Evolutionary conservation across 805 yeast species (phyloP), one percentile per base, ranked within the genome.

Genomic region (Cyberlindnera mrakii): DNA sequence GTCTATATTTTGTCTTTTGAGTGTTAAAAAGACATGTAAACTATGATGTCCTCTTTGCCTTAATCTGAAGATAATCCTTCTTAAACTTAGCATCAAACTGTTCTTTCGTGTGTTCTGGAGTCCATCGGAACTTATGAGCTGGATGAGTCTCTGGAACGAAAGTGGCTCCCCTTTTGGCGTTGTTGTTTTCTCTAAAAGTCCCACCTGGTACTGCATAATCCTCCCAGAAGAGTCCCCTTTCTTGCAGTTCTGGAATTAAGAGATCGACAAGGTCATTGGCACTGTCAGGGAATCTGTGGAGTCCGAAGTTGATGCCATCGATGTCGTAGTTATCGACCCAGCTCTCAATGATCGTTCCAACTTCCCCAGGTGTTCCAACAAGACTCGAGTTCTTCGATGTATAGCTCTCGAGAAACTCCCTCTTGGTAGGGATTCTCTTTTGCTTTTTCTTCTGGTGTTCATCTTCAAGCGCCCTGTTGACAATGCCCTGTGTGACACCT

Each of bases 251-350:
- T 9, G 74, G 73, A 34, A 67, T 50, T 13, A 37, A 18, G 6
- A 30, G 27, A 30, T 37, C 34, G 6, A 35, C 67, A 33, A 68
- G 46, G 17, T 64, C 66, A 46, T 65, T 67, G 45, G 65, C 68
- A 3, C 69, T 54, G 18, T 65, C 70, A 14, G 74, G 74, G 23
- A 55, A 50, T n/a, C 65, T 54, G 10, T 67, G 57, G 45, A 66
- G 60, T 4, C 67, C 59, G 33, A 70, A 54, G 45, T 70, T 70
- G 52, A 70, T 68, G 1, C 74, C 74, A 45, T 69, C 72, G 30
- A 70, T 60, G 30, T 62, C 69, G 10, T 68, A 59, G 4, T 51
- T 52, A 9, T 66, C 69, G 14, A 66, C 67, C 67, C 68, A 70
- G 30, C 53, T 47, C 46, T 67, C 70, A 39, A 69, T 57, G 42